Percentiles rank a stretch among this genome's conserved stretches.
Evolutionary conservation across 805 yeast genomes (phyloP).

Genomic region (Huiozyma naganishii): DNA sequence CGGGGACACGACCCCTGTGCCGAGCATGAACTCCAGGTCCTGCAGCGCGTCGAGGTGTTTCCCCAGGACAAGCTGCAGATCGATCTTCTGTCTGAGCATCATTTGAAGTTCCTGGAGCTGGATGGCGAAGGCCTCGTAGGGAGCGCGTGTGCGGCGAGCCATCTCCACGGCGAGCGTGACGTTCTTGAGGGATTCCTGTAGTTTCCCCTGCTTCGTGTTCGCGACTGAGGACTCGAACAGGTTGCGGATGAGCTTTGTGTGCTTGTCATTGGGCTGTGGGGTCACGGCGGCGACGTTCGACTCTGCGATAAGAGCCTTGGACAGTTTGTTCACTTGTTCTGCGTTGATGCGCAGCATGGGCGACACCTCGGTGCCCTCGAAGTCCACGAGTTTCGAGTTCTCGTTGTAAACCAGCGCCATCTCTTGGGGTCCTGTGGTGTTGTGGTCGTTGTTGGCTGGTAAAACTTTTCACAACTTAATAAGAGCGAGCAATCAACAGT

Average conservation of each 20-base stretch:
- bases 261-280: slow-evolving; percentile 41
- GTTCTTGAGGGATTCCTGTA: slow-evolving; percentile 51
- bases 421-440: background rate
- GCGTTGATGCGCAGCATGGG: slow-evolving; percentile 16
- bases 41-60: slow-evolving; percentile 49
- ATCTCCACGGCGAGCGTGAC: slow-evolving; percentile 57
- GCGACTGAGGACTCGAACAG: slow-evolving; percentile 52
- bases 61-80: slow-evolving; percentile 47
- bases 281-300: slow-evolving; percentile 40
- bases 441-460: background rate
- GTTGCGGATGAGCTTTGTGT: slow-evolving; percentile 47
- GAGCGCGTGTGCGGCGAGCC: slow-evolving; percentile 49
- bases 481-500: too few species aligned
- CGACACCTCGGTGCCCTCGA: slow-evolving; percentile 4
- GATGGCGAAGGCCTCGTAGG: slow-evolving; percentile 64
- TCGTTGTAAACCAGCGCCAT: slow-evolving; percentile 18
- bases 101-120: slow-evolving; percentile 58
- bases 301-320: slow-evolving; percentile 25
- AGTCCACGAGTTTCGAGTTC: slow-evolving; percentile 17
- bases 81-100: slow-evolving; percentile 61
- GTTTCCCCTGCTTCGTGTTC: slow-evolving; percentile 43
- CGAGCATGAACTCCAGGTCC: slow-evolving; percentile 57
- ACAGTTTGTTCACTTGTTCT: slow-evolving; percentile 28
- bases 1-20: slow-evolving; percentile 47
- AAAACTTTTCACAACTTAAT: too few species aligned